Evolutionary conservation across 1,284 basidiomycete species (phyloP), one percentile per base, ranked within the genome.

Genomic region (Cutaneotrichosporon cavernicola): DNA sequence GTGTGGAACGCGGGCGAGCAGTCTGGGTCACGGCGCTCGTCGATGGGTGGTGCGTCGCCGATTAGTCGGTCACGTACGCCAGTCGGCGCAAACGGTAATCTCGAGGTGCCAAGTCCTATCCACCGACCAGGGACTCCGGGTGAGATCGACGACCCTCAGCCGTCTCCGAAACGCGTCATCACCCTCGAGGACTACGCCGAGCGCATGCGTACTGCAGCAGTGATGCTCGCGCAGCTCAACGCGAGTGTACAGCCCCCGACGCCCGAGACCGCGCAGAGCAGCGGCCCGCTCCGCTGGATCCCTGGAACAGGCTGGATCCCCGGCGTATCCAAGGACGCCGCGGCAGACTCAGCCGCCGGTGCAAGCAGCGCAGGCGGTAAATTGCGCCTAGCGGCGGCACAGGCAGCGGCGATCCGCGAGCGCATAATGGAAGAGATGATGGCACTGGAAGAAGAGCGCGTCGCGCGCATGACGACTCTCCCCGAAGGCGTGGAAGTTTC

Each of bases 391-490:
- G 89, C 90, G 63, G 85, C 87, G 14, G 83, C 88, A 1, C 91
- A 97, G 77, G 93, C 92, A 0, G 85, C 91, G 0, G 90, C 90
- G 1, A 99, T 99, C 70, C 86, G 92, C 16, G 91, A 94, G 72
- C 86, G 94, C 31, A 99, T 99, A 73, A 99, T 99, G 97, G 88
- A 91, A 73, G 96, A 99, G 84, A 99, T 99, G 96, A 85, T 97
- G 74, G 85, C 91, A 47, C 83, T 99, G 31, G 96, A 99, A 79
- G 95, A 99, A 76, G 93, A 98, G 79, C 86, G 96, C 30, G 96
- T 99, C 88, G 87, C 90, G 63, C 86, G 95, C 16, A 99, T 98
- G 96, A 88, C 88, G 63, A 87, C 89, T 69, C 85, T 86, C 53
- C 84, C 83, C 16, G 86, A 88, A 64, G 84, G 84, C 43, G 83